Evolutionary conservation across 305 asterid species (phyloP).

Genomic region (Plantago coronopus): DNA sequence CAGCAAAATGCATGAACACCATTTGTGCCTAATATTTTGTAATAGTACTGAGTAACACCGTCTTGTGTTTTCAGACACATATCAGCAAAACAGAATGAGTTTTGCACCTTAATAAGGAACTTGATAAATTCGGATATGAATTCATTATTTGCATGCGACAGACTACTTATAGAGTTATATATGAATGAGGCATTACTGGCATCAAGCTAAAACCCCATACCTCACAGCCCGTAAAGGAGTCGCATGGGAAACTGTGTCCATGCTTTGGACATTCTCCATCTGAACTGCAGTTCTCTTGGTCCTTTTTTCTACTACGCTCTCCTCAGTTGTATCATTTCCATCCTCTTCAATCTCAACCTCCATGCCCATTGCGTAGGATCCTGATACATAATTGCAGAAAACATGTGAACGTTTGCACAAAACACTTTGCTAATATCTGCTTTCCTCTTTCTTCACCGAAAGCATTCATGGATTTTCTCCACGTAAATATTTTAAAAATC

Average conservation of each 20-base stretch:
- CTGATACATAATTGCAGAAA: constrained; percentile 22
- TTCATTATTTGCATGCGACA: too few species aligned
- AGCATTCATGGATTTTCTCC: too few species aligned
- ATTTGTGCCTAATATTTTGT: too few species aligned
- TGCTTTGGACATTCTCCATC: constrained; percentile 12
- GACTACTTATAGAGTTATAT: too few species aligned
- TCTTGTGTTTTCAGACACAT: too few species aligned
- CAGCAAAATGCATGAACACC: too few species aligned
- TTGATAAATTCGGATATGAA: neutral
- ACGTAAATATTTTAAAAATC: neutral
- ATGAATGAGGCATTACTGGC: neutral
- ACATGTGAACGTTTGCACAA: too few species aligned
- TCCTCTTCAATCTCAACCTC: constrained; percentile 40
- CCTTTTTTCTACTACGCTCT: constrained; percentile 17
- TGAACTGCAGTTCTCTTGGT: constrained; percentile 15
- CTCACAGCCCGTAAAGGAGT: constrained; percentile 37
- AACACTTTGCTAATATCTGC: too few species aligned
- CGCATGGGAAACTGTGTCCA: constrained; percentile 30
- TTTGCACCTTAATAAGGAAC: too few species aligned
- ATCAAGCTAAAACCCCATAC: constrained; percentile 19
- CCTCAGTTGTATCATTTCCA: constrained; percentile 27
- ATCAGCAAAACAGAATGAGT: too few species aligned
- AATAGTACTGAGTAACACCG: too few species aligned
- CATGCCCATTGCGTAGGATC: constrained; percentile 21
- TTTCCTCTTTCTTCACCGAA: too few species aligned